phyloP scores from a whole-genome alignment of 495 filamentous ascomycete genomes.

The Aspergillus ostianus region DNA sequence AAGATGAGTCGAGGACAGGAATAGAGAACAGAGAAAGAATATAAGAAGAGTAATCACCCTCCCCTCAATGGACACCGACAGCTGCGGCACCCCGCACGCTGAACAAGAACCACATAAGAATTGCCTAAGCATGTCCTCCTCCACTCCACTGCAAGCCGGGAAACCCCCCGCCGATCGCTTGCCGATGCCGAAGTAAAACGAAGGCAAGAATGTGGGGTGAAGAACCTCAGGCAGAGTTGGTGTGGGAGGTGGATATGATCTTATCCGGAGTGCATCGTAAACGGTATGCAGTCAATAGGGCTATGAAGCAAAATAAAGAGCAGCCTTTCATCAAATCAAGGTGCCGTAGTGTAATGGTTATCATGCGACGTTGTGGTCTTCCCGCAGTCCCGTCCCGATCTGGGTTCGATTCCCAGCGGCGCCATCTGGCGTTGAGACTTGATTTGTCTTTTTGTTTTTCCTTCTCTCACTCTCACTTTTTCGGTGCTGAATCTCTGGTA shows the following conservation, averaged over 20 bases:
- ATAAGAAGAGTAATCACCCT: neutral
- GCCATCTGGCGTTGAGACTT: conserved; percentile 23
- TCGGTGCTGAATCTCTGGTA: too few relatives aligned
- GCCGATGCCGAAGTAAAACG: too few relatives aligned
- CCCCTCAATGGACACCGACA: neutral
- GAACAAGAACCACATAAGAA: conserved; percentile 1
- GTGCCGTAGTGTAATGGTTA: conserved; percentile 32
- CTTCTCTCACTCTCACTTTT: too few relatives aligned
- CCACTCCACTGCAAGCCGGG: neutral
- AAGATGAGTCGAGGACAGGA: neutral
- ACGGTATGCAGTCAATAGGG: too few relatives aligned
- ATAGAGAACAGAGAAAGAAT: too few relatives aligned
- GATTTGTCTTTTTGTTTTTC: conserved; percentile 12
- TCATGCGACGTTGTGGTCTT: conserved; percentile 29
- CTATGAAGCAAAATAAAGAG: neutral
- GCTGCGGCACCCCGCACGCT: neutral
- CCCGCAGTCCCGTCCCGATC: conserved; percentile 30
- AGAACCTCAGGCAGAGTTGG: too few relatives aligned
- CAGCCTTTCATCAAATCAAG: conserved; percentile 11
- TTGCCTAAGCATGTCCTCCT: conserved; percentile 1
- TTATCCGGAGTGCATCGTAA: too few relatives aligned
- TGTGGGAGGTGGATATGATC: too few relatives aligned
- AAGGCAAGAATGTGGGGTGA: too few relatives aligned
- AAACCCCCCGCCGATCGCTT: neutral
- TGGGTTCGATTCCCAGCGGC: conserved; percentile 46